These are phyloP conservation scores for Halophytophthora polymorphica DNA, from an alignment of 352 stramenopile species.

Conservation along the genomic window DNA sequence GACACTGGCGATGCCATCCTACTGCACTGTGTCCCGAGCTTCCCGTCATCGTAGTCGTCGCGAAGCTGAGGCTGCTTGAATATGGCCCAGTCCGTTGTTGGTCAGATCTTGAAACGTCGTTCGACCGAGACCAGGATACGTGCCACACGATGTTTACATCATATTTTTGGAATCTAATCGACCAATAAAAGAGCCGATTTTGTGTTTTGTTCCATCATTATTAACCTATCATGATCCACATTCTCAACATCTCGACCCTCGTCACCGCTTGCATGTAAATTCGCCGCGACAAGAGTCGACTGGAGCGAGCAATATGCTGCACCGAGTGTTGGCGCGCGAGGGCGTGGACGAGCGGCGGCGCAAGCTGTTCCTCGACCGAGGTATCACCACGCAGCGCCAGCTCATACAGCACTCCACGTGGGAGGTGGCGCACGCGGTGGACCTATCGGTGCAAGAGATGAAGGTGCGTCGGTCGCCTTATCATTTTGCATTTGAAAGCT, in stretches of 20 bases:
- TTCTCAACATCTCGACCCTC: too few relatives aligned
- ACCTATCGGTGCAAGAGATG: conserved; percentile 59
- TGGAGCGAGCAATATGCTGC: conserved; percentile 36
- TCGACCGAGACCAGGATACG: background rate
- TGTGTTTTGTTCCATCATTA: too few relatives aligned
- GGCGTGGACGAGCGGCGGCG: conserved; percentile 44
- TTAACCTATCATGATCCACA: too few relatives aligned
- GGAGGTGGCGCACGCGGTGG: conserved; percentile 60
- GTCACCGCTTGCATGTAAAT: background rate
- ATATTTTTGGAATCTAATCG: too few relatives aligned
- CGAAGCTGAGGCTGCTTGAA: too few relatives aligned
- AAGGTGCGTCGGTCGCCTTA: conserved; percentile 26
- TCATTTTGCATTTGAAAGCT: background rate
- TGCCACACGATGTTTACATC: too few relatives aligned
- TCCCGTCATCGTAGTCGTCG: too few relatives aligned
- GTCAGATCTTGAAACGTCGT: background rate
- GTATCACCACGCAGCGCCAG: conserved; percentile 51
- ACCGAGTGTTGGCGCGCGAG: conserved; percentile 52
- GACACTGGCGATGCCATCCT: too few relatives aligned
- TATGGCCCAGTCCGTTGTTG: too few relatives aligned
- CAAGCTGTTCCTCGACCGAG: conserved; percentile 42
- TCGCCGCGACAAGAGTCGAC: too few relatives aligned
- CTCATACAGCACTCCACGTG: conserved; percentile 49
- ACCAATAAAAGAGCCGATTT: too few relatives aligned
- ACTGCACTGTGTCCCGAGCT: too few relatives aligned